Conservation (phyloP, 148 eudicot genomes). For the Tetragonia tetragonoides region DNA sequence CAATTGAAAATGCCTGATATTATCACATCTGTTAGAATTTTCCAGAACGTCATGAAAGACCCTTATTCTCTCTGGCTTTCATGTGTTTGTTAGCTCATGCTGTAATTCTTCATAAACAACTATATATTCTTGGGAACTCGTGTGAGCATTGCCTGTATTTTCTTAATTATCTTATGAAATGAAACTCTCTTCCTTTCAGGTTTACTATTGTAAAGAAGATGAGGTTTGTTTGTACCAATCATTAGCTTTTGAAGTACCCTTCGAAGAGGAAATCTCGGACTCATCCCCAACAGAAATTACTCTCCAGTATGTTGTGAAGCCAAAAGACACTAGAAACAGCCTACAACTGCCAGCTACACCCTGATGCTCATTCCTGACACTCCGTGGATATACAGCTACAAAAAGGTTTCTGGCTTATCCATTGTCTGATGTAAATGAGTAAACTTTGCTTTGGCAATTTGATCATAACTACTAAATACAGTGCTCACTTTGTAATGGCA, state of each 20-base stretch:
- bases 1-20: too few species aligned
- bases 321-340: conserved; percentile 42
- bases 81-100: neutral
- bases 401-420: neutral
- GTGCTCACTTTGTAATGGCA: neutral
- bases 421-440: neutral
- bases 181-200: conserved; percentile 40
- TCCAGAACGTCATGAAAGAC: neutral
- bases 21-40: neutral
- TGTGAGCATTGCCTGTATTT: neutral
- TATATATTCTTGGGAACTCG: neutral
- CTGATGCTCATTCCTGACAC: neutral
- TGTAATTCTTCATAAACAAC: neutral
- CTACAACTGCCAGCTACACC: conserved; percentile 39
- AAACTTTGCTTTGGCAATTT: neutral
- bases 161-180: neutral
- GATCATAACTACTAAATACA: neutral
- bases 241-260: conserved; percentile 72
- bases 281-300: conserved; percentile 49
- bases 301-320: conserved; percentile 68
- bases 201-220: conserved; percentile 93
- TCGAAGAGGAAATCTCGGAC: conserved; percentile 59
- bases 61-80: neutral
- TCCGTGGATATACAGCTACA: neutral
- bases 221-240: conserved; percentile 90